A percentile compares a stretch with the other conserved stretches of the same genome.
phyloP scores from a whole-genome alignment of 495 filamentous ascomycete species.

The Patellaria atrata region DNA sequence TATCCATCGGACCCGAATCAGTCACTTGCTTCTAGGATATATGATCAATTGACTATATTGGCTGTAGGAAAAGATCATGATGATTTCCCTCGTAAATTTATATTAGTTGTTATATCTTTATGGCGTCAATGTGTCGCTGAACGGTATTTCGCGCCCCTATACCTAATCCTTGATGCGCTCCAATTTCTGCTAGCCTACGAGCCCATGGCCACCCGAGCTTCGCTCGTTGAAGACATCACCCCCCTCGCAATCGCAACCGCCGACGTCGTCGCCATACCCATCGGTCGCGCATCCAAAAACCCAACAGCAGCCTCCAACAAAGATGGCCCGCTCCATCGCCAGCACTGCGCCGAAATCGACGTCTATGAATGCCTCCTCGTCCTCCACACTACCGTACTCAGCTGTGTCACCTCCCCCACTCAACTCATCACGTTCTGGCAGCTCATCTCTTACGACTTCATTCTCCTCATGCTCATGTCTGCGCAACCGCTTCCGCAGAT shows the following conservation, averaged over 20 bases:
- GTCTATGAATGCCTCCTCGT: conserved; percentile 42
- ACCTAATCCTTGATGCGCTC: conserved; percentile 42
- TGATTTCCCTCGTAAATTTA: conserved; percentile 39
- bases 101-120: conserved; percentile 37
- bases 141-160: conserved; percentile 41
- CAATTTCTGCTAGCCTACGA: conserved; percentile 40
- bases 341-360: conserved; percentile 34
- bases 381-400: conserved; percentile 42
- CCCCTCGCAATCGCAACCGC: conserved; percentile 29
- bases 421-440: conserved; percentile 44
- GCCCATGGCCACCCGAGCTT: conserved; percentile 29
- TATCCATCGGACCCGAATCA: conserved; percentile 38
- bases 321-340: conserved; percentile 36
- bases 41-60: conserved; percentile 36
- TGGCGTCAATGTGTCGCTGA: conserved; percentile 51
- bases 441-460: conserved; percentile 44
- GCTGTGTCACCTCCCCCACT: conserved; percentile 30
- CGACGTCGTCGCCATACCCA: conserved; percentile 23
- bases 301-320: conserved; percentile 36
- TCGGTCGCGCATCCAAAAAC: conserved; percentile 15
- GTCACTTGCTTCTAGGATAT: conserved; percentile 42
- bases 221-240: conserved; percentile 39
- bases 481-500: conserved; percentile 40
- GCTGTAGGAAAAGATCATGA: conserved; percentile 23
- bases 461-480: conserved; percentile 46